Percentiles rank a stretch among this genome's conserved stretches.
Evolutionary conservation across 1,139 yeast species (phyloP).

Genomic region (Yamadazyma atlantica): DNA sequence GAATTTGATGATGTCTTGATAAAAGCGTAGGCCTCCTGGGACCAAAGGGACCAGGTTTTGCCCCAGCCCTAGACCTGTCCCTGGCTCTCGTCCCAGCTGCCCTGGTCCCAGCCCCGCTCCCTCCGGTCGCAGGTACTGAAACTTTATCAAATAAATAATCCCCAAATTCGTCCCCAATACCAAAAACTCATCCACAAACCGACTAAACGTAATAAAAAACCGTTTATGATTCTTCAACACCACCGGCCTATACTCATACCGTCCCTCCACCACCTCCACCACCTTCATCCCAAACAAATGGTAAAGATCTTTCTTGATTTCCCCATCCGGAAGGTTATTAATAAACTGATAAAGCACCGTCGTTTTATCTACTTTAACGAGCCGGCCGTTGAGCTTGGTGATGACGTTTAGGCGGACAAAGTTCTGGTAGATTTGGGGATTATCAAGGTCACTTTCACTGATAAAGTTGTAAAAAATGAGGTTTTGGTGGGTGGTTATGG

Average conservation of each 20-base stretch:
- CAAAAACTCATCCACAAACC: conserved; percentile 13
- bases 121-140: conserved; percentile 5
- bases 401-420: conserved; percentile 11
- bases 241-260: conserved; percentile 9
- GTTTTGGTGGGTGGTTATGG: conserved; percentile 11
- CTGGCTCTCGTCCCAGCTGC: no score
- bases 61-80: no score
- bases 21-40: conserved; percentile 11
- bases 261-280: conserved; percentile 4
- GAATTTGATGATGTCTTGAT: conserved; percentile 15
- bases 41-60: no score
- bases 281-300: conserved; percentile 19
- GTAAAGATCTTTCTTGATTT: conserved; percentile 16
- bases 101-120: no score
- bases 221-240: conserved; percentile 11
- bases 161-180: conserved; percentile 17
- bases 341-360: conserved; percentile 11
- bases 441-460: conserved; percentile 20
- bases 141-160: conserved; percentile 12
- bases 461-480: conserved; percentile 14
- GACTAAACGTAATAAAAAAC: conserved; percentile 16
- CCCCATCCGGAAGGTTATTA: conserved; percentile 15
- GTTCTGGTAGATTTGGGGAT: conserved; percentile 18
- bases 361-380: conserved; percentile 10
- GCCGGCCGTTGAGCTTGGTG: conserved; percentile 5